Base-by-base conservation (phyloP, 192 early-diverging fungal species). In the Backusella psychrophila region DNA sequence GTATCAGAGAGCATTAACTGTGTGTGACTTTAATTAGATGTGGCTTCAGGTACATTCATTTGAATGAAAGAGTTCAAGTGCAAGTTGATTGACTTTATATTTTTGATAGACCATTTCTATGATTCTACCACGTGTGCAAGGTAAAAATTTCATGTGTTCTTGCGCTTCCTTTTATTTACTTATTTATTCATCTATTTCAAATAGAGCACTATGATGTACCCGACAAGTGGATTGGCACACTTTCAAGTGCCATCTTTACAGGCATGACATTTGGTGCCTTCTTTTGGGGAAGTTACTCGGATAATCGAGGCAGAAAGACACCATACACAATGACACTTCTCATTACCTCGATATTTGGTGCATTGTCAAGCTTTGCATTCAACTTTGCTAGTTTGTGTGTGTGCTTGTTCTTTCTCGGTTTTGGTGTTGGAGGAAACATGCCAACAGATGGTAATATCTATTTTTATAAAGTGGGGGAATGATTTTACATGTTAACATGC, bases 181-280 rank as follows among this genome's bases (percentile, higher is more conserved):
- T 38, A 66, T 46, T 66, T 38, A 66, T 46, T 63, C 56, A 7
- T 33, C n/a, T n/a, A n/a, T n/a, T n/a, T 44, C 76, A 5, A 21
- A 46, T 29, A 89, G 87, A 73, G 46, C 91, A 94, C 75, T 96
- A 90, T 84, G 82, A 80, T 34, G 78, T 96, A 46, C 78, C 86
- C 69, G 89, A 93, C 76, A 73, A 83, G 66, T 83, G 84, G 46
- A 91, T 93, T 66, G 94, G 94, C 0, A 83, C 89, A 4, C 75
- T 93, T 52, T 91, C 89, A 1, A 94, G 90, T 66, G 84, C 90
- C 34, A 85, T 92, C 68, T 92, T 93, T 46, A 84, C 89, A 35
- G 95, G 95, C 4, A 90, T 94, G 87, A 94, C 93, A 89, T 83
- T 94, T 78, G 95, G 94, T 0, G 92, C 94, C 9, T 85, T 93